Conservation (phyloP, 768 basidiomycete species). For the Steccherinum ochraceum region DNA sequence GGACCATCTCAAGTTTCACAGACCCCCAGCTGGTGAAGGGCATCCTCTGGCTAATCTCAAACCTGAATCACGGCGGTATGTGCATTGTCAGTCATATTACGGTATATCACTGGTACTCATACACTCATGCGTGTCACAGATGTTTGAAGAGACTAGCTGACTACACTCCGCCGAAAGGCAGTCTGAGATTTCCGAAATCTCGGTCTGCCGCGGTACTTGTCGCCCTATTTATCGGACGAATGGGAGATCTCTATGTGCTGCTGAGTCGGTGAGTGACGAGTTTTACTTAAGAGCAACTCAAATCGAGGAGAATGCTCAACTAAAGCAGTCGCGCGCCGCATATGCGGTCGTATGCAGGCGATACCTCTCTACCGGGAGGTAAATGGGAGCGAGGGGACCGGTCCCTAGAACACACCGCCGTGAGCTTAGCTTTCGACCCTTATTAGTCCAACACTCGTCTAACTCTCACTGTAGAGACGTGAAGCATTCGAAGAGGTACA, state of each 20-base stretch:
- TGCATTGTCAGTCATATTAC: no score
- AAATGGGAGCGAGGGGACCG: constrained; percentile 65
- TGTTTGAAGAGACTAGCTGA: constrained; percentile 50
- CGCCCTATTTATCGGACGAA: constrained; percentile 77
- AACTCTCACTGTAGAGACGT: constrained; percentile 46
- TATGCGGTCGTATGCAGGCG: constrained; percentile 79
- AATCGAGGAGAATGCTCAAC: neutral
- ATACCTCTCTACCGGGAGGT: constrained; percentile 86
- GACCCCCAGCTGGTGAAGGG: neutral
- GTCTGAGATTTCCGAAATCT: constrained; percentile 42
- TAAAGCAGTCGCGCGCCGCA: constrained; percentile 21
- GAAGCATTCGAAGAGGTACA: constrained; percentile 88
- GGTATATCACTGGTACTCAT: no score
- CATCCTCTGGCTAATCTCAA: neutral
- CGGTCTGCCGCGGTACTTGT: constrained; percentile 73
- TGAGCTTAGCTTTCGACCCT: constrained; percentile 29
- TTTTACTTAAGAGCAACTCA: no score
- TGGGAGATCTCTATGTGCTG: constrained; percentile 80
- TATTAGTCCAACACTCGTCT: neutral
- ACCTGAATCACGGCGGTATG: neutral
- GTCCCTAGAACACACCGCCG: constrained; percentile 75
- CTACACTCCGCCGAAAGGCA: constrained; percentile 37
- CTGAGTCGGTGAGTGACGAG: constrained; percentile 73
- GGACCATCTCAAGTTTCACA: neutral
- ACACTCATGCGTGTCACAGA: no score